Percentiles rank a stretch among this genome's conserved stretches.
Conservation (phyloP, 2,329 filamentous ascomycete species). For the Aspergillus hortae region DNA sequence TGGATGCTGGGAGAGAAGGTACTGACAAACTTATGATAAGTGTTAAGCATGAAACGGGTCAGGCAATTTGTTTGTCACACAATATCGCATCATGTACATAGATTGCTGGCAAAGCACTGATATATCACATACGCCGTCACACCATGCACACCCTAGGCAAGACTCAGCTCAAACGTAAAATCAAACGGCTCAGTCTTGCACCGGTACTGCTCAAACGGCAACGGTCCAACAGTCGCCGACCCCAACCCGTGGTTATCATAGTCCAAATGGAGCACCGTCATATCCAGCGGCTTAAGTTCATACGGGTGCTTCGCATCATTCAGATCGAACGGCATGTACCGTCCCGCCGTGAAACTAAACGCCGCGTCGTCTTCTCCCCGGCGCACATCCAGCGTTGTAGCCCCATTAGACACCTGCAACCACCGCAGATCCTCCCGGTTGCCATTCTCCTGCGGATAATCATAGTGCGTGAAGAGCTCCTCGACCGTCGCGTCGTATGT, state of each 20-base stretch:
- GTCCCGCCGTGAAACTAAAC: slow-evolving; percentile 57
- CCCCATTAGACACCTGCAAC: slow-evolving; percentile 37
- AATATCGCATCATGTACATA: too few relatives aligned
- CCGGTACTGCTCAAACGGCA: background rate
- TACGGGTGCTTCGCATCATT: slow-evolving; percentile 61
- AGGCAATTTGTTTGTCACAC: too few relatives aligned
- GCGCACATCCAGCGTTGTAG: slow-evolving; percentile 22
- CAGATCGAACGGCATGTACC: slow-evolving; percentile 52
- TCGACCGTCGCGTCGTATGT: slow-evolving; percentile 44
- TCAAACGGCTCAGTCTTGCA: background rate
- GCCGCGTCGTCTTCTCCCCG: slow-evolving; percentile 22
- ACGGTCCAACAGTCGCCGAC: background rate
- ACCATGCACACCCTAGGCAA: background rate
- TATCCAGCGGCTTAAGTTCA: slow-evolving; percentile 47
- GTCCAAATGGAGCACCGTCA: slow-evolving; percentile 26
- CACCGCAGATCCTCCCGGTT: slow-evolving; percentile 61
- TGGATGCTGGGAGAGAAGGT: too few relatives aligned
- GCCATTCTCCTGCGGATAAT: slow-evolving; percentile 66
- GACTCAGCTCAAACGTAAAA: background rate
- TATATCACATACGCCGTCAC: too few relatives aligned
- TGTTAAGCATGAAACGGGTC: too few relatives aligned
- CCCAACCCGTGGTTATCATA: slow-evolving; percentile 31
- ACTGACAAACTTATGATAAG: too few relatives aligned
- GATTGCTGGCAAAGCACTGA: too few relatives aligned
- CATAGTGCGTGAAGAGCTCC: slow-evolving; percentile 57